A percentile compares a stretch with the other conserved stretches of the same genome.
These are phyloP conservation scores for Arthrobotrys pseudoclavata DNA, from an alignment of 2,329 filamentous ascomycete species.

Conservation along the genomic window DNA sequence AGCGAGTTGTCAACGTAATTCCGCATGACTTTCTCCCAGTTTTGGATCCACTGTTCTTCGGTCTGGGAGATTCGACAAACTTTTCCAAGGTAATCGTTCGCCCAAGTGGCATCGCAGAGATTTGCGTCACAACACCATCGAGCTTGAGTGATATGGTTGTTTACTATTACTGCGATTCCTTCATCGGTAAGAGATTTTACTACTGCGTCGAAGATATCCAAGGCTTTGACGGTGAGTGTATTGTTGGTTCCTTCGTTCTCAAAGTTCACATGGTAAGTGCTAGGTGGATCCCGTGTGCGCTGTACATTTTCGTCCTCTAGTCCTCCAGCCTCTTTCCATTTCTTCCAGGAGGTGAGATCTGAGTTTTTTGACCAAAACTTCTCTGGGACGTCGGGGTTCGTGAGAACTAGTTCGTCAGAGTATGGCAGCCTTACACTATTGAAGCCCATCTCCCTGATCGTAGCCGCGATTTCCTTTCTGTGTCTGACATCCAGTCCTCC, in stretches of 20 bases:
- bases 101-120: conserved; percentile 77
- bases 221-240: conserved; percentile 66
- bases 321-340: conserved; percentile 4
- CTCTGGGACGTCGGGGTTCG: conserved; percentile 71
- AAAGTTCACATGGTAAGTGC: conserved; percentile 61
- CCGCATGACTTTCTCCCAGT: conserved; percentile 76
- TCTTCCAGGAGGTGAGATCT: conserved; percentile 19
- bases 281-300: background rate
- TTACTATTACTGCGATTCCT: conserved; percentile 76
- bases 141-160: conserved; percentile 79
- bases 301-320: background rate
- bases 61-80: conserved; percentile 75
- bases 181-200: conserved; percentile 74
- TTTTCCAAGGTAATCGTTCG: conserved; percentile 74
- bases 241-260: conserved; percentile 72
- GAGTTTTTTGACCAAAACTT: conserved; percentile 55
- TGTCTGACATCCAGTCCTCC: conserved; percentile 76
- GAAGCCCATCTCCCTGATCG: conserved; percentile 75
- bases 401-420: conserved; percentile 76
- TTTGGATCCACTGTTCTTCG: conserved; percentile 75
- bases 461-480: conserved; percentile 73
- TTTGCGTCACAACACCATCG: conserved; percentile 79
- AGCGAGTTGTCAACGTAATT: conserved; percentile 73
- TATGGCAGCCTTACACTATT: conserved; percentile 79
- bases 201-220: conserved; percentile 75